A percentile compares a stretch with the other conserved stretches of the same genome.
phyloP scores from a whole-genome alignment of 2,329 filamentous ascomycete genomes.

The Sclerotiophoma versabilis region DNA sequence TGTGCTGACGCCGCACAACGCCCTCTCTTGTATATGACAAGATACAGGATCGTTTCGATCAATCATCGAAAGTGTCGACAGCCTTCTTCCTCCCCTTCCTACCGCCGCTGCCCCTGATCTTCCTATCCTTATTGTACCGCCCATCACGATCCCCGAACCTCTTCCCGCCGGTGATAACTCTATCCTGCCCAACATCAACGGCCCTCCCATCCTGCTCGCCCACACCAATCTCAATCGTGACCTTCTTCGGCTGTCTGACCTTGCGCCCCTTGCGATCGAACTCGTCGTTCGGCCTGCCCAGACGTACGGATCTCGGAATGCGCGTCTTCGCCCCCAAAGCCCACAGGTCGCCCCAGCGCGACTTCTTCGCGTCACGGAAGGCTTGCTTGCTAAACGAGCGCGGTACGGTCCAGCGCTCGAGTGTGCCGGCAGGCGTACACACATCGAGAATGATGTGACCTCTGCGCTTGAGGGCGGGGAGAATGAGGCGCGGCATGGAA shows the following conservation, averaged over 20 bases:
- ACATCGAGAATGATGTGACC: slow-evolving; percentile 90
- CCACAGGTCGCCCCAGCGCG: slow-evolving; percentile 93
- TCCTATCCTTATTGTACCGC: slow-evolving; percentile 41
- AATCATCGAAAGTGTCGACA: slow-evolving; percentile 24
- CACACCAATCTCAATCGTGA: slow-evolving; percentile 39
- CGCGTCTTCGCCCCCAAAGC: slow-evolving; percentile 91
- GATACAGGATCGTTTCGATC: background rate
- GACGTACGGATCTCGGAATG: slow-evolving; percentile 65
- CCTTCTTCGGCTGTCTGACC: slow-evolving; percentile 41
- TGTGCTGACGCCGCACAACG: background rate
- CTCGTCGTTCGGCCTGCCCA: slow-evolving; percentile 59
- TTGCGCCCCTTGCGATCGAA: slow-evolving; percentile 50
- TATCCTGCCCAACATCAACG: slow-evolving; percentile 30
- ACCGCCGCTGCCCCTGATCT: slow-evolving; percentile 47
- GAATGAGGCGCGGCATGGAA: slow-evolving; percentile 77
- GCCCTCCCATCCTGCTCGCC: slow-evolving; percentile 32
- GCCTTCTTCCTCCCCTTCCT: slow-evolving; percentile 50
- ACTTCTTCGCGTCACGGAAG: slow-evolving; percentile 91
- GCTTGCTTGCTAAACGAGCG: slow-evolving; percentile 80
- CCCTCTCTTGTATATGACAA: background rate
- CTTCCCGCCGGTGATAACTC: slow-evolving; percentile 21
- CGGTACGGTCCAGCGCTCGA: slow-evolving; percentile 94
- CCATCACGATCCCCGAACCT: slow-evolving; percentile 43
- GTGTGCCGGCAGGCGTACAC: slow-evolving; percentile 82
- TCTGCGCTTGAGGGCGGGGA: slow-evolving; percentile 83